phyloP scores from a whole-genome alignment of 345 rosid species.

The Syzygium jambos region DNA sequence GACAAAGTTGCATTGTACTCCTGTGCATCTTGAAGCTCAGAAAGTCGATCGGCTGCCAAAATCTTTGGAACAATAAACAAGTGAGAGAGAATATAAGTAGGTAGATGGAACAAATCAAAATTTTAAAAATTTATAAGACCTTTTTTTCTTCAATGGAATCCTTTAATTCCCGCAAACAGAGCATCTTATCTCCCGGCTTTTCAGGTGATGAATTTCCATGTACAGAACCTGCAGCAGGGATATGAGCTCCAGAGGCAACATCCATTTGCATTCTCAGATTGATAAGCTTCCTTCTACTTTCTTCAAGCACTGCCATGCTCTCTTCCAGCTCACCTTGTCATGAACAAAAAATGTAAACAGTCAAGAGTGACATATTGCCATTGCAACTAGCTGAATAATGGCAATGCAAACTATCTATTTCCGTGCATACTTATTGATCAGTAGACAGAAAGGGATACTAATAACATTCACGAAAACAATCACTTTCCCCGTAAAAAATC shows the following conservation, averaged over 20 bases:
- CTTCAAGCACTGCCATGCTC: conserved; percentile 78
- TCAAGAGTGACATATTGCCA: not conserved
- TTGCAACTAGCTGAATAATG: not conserved
- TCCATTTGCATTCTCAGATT: conserved; percentile 81
- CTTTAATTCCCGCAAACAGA: conserved; percentile 59
- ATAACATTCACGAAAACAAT: not conserved
- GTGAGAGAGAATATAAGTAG: not conserved
- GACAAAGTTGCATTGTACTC: conserved; percentile 54
- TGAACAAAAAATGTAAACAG: conserved; percentile 6
- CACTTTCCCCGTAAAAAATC: not conserved
- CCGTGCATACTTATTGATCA: not conserved
- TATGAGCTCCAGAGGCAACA: conserved; percentile 47
- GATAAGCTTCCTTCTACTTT: conserved; percentile 79
- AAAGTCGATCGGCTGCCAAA: conserved; percentile 69
- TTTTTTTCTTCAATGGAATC: conserved; percentile 69
- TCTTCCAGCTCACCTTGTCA: conserved; percentile 82
- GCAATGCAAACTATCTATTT: not conserved
- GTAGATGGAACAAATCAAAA: not conserved
- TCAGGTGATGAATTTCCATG: conserved; percentile 79
- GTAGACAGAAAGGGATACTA: not conserved
- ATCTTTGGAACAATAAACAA: conserved; percentile 36
- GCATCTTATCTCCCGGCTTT: conserved; percentile 58
- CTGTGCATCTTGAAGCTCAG: conserved; percentile 72
- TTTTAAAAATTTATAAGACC: conserved; percentile 28
- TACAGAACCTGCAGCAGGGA: conserved; percentile 35